These are phyloP conservation scores for Skeletonema costatum DNA, from an alignment of 108 stramenopile genomes.

Conservation along the genomic window DNA sequence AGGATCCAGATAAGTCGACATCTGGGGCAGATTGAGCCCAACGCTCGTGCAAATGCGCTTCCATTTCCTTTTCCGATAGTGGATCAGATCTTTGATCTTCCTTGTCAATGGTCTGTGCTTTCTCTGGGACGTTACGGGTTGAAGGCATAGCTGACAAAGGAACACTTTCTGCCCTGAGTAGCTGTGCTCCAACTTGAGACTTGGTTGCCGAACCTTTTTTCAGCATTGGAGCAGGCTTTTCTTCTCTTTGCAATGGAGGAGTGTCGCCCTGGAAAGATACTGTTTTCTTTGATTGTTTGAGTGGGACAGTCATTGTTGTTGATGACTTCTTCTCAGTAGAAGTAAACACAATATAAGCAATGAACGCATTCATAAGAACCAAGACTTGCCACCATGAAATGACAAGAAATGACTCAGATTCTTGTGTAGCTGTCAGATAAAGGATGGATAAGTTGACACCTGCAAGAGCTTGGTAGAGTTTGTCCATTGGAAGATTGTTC, in stretches of 20 bases:
- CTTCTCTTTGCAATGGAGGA: no score
- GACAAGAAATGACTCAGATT: constrained; percentile 17
- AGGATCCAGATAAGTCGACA: constrained; percentile 44
- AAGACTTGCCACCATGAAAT: constrained; percentile 12
- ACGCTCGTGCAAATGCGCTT: constrained; percentile 34
- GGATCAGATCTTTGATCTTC: constrained; percentile 6
- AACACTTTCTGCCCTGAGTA: constrained; percentile 29
- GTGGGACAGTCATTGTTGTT: not conserved
- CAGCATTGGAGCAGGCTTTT: not conserved
- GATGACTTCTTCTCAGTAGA: not conserved
- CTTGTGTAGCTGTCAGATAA: constrained; percentile 14
- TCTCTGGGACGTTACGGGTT: not conserved
- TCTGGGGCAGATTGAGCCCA: constrained; percentile 28
- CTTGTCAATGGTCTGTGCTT: not conserved
- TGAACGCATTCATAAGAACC: constrained; percentile 18
- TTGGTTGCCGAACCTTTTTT: not conserved
- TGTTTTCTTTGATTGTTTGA: not conserved
- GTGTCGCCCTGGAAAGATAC: not conserved
- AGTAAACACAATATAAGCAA: constrained; percentile 20
- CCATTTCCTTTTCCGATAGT: constrained; percentile 37
- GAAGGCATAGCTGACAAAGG: constrained; percentile 26
- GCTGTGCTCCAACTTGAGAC: constrained; percentile 23
- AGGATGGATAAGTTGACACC: constrained; percentile 22
- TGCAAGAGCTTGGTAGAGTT: constrained; percentile 24
- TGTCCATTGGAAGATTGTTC: constrained; percentile 6